Evolutionary conservation across 306 rosid genomes (phyloP).

Genomic region (Trifolium fragiferum): DNA sequence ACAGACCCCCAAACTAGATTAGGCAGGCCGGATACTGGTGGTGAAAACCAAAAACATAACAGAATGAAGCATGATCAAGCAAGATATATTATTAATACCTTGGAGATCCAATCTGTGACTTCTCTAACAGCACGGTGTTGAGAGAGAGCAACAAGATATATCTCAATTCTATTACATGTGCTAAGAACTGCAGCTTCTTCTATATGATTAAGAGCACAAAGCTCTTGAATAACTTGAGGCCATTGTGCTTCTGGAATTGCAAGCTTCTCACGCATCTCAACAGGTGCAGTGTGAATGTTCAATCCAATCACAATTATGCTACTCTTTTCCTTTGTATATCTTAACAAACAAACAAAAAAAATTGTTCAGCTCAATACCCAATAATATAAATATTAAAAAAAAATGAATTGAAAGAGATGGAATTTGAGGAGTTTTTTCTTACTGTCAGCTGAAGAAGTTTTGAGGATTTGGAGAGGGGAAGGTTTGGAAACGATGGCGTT

Average conservation of each 20-base stretch:
- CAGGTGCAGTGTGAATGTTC: constrained; percentile 80
- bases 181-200: constrained; percentile 97
- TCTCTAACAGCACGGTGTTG: constrained; percentile 92
- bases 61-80: constrained; percentile 1
- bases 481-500: constrained; percentile 29
- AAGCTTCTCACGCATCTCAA: constrained; percentile 87
- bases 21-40: too few relatives aligned
- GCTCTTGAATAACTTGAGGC: constrained; percentile 76
- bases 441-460: constrained; percentile 46
- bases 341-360: constrained; percentile 50
- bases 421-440: too few relatives aligned
- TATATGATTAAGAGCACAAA: constrained; percentile 82
- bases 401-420: background rate
- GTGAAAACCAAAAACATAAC: too few relatives aligned
- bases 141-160: constrained; percentile 84
- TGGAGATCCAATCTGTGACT: constrained; percentile 97
- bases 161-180: constrained; percentile 89
- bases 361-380: background rate
- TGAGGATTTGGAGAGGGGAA: constrained; percentile 47
- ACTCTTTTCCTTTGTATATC: constrained; percentile 86
- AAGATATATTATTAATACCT: constrained; percentile 43
- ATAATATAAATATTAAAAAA: background rate
- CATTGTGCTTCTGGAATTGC: constrained; percentile 84
- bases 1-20: too few relatives aligned
- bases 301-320: constrained; percentile 77